Evolutionary conservation across 371 early-diverging fungal species (phyloP).

Genomic region (Smittium mucronatum): DNA sequence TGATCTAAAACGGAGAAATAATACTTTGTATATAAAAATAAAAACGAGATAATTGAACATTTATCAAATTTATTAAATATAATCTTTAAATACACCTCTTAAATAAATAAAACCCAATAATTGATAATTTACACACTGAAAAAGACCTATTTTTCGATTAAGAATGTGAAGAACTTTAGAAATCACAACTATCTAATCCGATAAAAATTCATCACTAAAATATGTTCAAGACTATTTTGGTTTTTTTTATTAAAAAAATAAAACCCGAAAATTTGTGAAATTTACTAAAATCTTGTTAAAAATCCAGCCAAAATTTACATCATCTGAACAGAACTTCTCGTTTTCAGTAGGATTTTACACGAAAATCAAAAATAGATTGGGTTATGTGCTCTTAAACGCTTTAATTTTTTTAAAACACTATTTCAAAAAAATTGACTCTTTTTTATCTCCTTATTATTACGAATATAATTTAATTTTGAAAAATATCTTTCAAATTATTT

Average conservation of each 20-base stretch:
- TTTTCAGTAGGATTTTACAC: no score
- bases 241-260: neutral
- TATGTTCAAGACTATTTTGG: neutral
- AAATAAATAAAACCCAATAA: neutral
- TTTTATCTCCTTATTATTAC: no score
- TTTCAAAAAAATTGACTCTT: no score
- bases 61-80: no score
- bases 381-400: no score
- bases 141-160: neutral
- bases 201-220: neutral
- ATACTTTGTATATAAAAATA: neutral
- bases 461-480: no score
- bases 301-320: neutral
- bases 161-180: neutral
- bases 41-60: neutral
- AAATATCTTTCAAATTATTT: no score
- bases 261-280: neutral
- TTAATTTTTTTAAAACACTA: no score
- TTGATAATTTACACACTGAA: neutral
- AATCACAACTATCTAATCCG: neutral
- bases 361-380: no score
- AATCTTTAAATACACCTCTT: neutral
- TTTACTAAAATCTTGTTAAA: neutral
- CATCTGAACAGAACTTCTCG: constrained; percentile 12
- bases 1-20: neutral